Evolutionary conservation across 768 basidiomycete genomes (phyloP).

Genomic region (Boletellus ananiceps): DNA sequence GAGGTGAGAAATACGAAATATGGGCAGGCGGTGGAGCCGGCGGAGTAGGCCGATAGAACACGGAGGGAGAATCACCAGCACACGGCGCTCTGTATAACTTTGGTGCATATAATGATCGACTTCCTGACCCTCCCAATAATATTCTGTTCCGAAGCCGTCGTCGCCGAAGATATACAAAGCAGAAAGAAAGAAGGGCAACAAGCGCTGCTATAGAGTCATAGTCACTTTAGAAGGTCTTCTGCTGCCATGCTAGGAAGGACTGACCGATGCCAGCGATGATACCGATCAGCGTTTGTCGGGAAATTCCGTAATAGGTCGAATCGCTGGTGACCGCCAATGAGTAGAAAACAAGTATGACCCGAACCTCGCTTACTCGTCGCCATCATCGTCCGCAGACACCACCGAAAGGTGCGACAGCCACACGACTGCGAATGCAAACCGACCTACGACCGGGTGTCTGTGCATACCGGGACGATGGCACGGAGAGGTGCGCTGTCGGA

Average conservation of each 20-base stretch:
- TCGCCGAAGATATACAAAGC: background rate
- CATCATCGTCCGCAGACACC: conserved; percentile 3
- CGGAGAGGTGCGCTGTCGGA: no score
- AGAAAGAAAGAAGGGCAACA: background rate
- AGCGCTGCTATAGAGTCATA: background rate
- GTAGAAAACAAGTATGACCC: no score
- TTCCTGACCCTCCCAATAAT: background rate
- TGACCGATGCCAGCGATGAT: conserved; percentile 5
- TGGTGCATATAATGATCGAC: background rate
- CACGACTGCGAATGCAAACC: background rate
- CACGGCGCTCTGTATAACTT: conserved; percentile 1
- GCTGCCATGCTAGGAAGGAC: background rate
- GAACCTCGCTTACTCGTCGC: no score
- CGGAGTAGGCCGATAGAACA: background rate
- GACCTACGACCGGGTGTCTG: no score
- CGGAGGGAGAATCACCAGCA: background rate
- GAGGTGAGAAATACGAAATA: conserved; percentile 9
- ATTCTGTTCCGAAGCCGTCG: background rate
- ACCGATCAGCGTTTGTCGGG: background rate
- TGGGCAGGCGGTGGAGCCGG: conserved; percentile 1
- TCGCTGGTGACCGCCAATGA: background rate
- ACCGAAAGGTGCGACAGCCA: conserved; percentile 7
- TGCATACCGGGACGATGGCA: background rate
- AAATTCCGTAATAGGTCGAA: background rate
- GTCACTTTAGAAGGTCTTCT: conserved; percentile 2